Evolutionary conservation across 2,329 filamentous ascomycete genomes (phyloP), one percentile per base, ranked within the genome.

Genomic region (Blastomyces parvus): DNA sequence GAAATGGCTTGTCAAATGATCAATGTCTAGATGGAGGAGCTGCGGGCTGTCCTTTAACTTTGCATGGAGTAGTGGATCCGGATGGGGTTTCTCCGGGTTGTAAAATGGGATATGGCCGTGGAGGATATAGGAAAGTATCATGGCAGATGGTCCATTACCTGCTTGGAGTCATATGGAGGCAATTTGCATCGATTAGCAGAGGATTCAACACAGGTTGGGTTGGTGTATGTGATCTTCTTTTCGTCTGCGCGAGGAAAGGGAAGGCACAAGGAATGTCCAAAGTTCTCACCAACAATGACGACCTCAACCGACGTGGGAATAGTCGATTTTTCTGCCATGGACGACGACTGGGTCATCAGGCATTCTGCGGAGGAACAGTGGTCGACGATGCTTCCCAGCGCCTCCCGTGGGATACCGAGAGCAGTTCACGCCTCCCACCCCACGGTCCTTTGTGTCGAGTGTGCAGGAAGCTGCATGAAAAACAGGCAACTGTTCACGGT

Each of bases 91-190:
- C 30, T 74, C 67, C 2, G 78, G 73, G 46, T 78, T 73, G 68
- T 86, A 86, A 69, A 79, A 81, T 5, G 84, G 84, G 61, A 85
- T 76, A 69, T 86, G 78, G 46, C 84, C 84, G 72, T 86, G 83
- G 36, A 86, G 79, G 53, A 86, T 84, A 71, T 84, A 86, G 56
- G 83, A 85, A 44, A 86, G 77, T 67, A 86, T 82, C 74, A 86
- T 78, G 60, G 84, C 82, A 60, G 84, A 84, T 56, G 84, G 84
- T 63, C 84, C 84, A 70, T 84, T 85, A 69, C 84, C 84, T 85
- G 66, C 60, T 53, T 63, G 27, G 46, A 27, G 52, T 64, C 40
- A 42, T 19, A 42, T 19, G 14, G 40, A 42, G 14, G 13, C 25
- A 60, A 42, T 52, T 52, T 30, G 14, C 22, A 36, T 48, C 42